A percentile compares a stretch with the other conserved stretches of the same genome.
phyloP scores from a whole-genome alignment of 768 basidiomycete species.

The Leucogyrophana mollusca region DNA sequence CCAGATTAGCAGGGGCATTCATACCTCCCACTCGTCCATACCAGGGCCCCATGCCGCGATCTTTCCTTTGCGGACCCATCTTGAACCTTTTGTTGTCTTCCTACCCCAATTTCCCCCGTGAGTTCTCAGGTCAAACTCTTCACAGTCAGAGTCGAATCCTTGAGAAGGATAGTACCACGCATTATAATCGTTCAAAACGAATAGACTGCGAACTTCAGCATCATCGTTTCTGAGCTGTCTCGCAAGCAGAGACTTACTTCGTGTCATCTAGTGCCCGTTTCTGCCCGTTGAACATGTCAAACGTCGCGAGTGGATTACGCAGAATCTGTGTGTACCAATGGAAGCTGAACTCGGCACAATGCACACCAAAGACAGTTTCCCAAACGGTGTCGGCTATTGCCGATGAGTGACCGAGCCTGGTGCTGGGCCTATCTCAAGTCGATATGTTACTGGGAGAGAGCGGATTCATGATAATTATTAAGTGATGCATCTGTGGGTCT shows the following conservation, averaged over 20 bases:
- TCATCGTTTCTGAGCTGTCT: background rate
- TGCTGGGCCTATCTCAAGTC: too few species aligned
- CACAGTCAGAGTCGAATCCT: constrained; percentile 65
- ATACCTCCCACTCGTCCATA: constrained; percentile 84
- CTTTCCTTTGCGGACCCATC: constrained; percentile 84
- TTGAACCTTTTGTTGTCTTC: constrained; percentile 69
- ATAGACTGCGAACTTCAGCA: constrained; percentile 26
- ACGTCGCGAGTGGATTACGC: background rate
- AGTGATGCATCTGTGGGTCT: too few species aligned
- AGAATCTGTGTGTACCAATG: background rate
- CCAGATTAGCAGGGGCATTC: constrained; percentile 4
- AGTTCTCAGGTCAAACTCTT: constrained; percentile 47
- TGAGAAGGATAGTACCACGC: constrained; percentile 86
- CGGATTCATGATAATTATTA: too few species aligned
- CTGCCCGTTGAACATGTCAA: constrained; percentile 9
- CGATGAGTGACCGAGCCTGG: background rate
- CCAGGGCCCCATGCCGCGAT: constrained; percentile 81
- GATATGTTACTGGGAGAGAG: too few species aligned
- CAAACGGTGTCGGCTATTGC: background rate
- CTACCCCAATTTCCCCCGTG: constrained; percentile 82
- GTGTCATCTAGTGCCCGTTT: constrained; percentile 30
- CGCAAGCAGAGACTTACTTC: constrained; percentile 19
- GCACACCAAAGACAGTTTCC: background rate
- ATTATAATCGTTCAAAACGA: constrained; percentile 69
- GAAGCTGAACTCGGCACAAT: background rate